Percentiles rank a stretch among this genome's conserved stretches.
These are phyloP conservation scores for Cardiospermum halicacabum DNA, from an alignment of 345 rosid species.

Conservation along the genomic window DNA sequence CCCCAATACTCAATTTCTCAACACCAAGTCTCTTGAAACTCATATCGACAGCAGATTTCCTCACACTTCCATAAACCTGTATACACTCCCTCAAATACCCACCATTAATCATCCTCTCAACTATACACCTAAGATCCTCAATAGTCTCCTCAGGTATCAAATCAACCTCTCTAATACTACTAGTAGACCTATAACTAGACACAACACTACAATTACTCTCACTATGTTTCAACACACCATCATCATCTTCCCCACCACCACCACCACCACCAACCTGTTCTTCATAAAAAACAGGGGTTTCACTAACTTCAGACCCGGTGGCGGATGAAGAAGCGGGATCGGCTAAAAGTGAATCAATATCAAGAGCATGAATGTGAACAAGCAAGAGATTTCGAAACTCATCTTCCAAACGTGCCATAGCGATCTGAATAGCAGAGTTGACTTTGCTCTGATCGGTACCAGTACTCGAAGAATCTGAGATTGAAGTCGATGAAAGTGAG, in stretches of 20 bases:
- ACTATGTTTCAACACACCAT: slow-evolving; percentile 4
- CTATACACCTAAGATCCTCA: slow-evolving; percentile 61
- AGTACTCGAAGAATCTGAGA: slow-evolving; percentile 21
- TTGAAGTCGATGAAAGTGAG: slow-evolving; percentile 37
- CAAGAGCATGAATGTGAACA: slow-evolving; percentile 54
- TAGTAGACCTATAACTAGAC: slow-evolving; percentile 60
- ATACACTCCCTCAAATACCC: slow-evolving; percentile 83
- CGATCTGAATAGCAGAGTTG: slow-evolving; percentile 76
- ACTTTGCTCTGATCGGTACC: slow-evolving; percentile 38
- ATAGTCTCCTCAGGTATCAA: slow-evolving; percentile 71
- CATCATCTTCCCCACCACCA: background rate
- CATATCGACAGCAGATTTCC: slow-evolving; percentile 80
- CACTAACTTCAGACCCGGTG: background rate
- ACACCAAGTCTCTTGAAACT: slow-evolving; percentile 65
- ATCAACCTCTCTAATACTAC: slow-evolving; percentile 85
- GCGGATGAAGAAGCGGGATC: slow-evolving; percentile 31
- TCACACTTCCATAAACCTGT: slow-evolving; percentile 83
- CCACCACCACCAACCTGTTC: background rate
- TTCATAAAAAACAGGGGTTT: background rate
- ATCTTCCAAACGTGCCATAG: slow-evolving; percentile 96
- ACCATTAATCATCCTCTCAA: slow-evolving; percentile 70
- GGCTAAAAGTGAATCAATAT: slow-evolving; percentile 43
- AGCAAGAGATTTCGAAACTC: slow-evolving; percentile 86
- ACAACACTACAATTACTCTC: background rate
- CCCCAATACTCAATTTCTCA: slow-evolving; percentile 91